A percentile compares a stretch with the other conserved stretches of the same genome.
Conservation (phyloP, 2,329 filamentous ascomycete species). For the Simplicillium aogashimaense region DNA sequence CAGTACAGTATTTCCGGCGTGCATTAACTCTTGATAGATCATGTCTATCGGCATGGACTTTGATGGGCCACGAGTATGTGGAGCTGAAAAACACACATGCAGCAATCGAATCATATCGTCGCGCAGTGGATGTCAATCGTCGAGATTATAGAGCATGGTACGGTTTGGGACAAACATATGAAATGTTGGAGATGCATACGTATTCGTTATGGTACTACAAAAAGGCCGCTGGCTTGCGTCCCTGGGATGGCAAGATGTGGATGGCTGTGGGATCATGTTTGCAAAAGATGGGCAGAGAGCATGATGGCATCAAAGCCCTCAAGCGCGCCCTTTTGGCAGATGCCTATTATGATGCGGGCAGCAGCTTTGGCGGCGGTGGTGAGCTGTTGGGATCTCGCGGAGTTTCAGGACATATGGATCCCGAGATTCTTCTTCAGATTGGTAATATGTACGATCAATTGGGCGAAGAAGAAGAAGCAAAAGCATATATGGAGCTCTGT, state of each 20-base stretch:
- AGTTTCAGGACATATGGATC: constrained; percentile 60
- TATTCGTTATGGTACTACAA: constrained; percentile 98
- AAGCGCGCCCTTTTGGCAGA: constrained; percentile 87
- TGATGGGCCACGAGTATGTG: constrained; percentile 98
- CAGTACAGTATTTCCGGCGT: constrained; percentile 93
- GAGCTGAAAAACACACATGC: constrained; percentile 98
- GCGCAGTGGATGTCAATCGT: constrained; percentile 90
- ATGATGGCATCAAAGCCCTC: constrained; percentile 90
- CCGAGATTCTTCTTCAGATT: constrained; percentile 84
- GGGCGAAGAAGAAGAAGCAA: constrained; percentile 68
- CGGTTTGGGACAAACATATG: constrained; percentile 90
- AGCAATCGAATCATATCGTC: constrained; percentile 91
- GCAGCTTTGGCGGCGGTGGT: constrained; percentile 39
- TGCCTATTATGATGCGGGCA: constrained; percentile 66
- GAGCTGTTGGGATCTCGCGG: constrained; percentile 37
- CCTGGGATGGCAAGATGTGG: constrained; percentile 99
- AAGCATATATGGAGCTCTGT: constrained; percentile 91
- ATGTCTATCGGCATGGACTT: constrained; percentile 91
- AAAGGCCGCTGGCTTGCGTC: constrained; percentile 82
- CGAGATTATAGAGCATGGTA: constrained; percentile 98
- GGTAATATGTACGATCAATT: constrained; percentile 80
- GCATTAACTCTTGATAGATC: constrained; percentile 82
- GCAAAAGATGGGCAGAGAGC: constrained; percentile 74
- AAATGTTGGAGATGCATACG: constrained; percentile 95
- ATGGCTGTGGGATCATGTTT: constrained; percentile 88